Conservation (phyloP, 2,329 filamentous ascomycete species). For the Fusarium scirpi region DNA sequence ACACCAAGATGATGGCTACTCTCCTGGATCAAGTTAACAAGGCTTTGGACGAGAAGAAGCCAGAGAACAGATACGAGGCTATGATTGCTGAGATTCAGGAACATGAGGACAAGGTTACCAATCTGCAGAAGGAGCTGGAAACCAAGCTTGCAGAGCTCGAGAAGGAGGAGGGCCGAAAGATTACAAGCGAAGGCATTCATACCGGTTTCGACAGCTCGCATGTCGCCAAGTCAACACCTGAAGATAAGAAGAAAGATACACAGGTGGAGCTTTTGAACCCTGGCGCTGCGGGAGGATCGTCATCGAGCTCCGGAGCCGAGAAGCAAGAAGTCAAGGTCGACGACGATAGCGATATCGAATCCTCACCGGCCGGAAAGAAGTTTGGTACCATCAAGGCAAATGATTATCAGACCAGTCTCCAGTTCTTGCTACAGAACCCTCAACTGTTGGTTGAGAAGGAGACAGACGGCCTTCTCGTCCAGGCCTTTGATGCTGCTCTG, state of each 20-base stretch:
- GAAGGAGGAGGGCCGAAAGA: constrained; percentile 86
- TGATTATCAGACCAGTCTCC: constrained; percentile 78
- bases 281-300: constrained; percentile 51
- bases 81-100: constrained; percentile 83
- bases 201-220: constrained; percentile 91
- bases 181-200: constrained; percentile 90
- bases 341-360: constrained; percentile 80
- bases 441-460: constrained; percentile 85
- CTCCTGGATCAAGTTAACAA: constrained; percentile 92
- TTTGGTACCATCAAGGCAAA: constrained; percentile 83
- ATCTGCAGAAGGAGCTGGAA: constrained; percentile 80
- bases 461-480: constrained; percentile 88
- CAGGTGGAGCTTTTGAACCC: constrained; percentile 84
- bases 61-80: constrained; percentile 74
- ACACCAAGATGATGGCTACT: constrained; percentile 99
- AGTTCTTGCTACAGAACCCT: constrained; percentile 84
- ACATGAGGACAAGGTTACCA: constrained; percentile 82
- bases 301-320: constrained; percentile 23
- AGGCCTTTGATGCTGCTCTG: constrained; percentile 90
- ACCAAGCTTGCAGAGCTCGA: constrained; percentile 84
- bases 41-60: constrained; percentile 81
- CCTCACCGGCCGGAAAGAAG: constrained; percentile 80
- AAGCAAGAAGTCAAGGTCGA: constrained; percentile 51
- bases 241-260: constrained; percentile 62
- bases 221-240: constrained; percentile 71